Conservation (phyloP, 1,284 basidiomycete genomes). For the Leccinum pachyderme region DNA sequence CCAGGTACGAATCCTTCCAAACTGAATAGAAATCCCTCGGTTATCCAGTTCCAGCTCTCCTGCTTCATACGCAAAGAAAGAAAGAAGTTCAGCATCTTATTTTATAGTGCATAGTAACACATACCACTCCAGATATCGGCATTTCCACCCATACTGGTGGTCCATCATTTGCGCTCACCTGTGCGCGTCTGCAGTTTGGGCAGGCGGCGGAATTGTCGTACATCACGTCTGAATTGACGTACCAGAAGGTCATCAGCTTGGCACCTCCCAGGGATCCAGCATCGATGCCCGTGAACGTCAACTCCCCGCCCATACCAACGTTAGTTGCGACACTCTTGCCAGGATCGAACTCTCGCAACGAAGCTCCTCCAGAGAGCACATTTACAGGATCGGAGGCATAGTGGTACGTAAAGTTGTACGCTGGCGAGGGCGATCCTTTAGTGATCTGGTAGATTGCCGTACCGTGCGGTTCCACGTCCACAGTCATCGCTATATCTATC, state of each 20-base stretch:
- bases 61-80: neutral
- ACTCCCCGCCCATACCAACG: slow-evolving; percentile 5
- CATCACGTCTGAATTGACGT: slow-evolving; percentile 12
- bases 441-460: slow-evolving; percentile 9
- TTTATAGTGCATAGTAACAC: neutral
- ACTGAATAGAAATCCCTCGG: slow-evolving; percentile 4
- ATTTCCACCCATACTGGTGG: slow-evolving; percentile 1
- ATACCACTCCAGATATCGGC: slow-evolving; percentile 13
- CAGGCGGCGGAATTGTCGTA: neutral
- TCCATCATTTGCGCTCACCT: slow-evolving; percentile 7
- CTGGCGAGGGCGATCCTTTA: neutral
- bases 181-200: slow-evolving; percentile 11
- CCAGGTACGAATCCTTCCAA: slow-evolving; percentile 11
- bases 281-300: slow-evolving; percentile 11
- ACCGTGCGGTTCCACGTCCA: slow-evolving; percentile 2
- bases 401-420: slow-evolving; percentile 1
- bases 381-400: slow-evolving; percentile 1
- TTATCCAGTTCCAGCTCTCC: slow-evolving; percentile 9
- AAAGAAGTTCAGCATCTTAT: neutral
- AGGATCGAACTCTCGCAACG: neutral
- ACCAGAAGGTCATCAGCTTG: slow-evolving; percentile 5
- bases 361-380: slow-evolving; percentile 5
- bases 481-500: neutral
- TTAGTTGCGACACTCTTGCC: neutral
- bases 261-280: slow-evolving; percentile 5